Percentiles rank a stretch among this genome's conserved stretches.
Conservation (phyloP, 2,329 filamentous ascomycete genomes). For the Exophiala sideris region DNA sequence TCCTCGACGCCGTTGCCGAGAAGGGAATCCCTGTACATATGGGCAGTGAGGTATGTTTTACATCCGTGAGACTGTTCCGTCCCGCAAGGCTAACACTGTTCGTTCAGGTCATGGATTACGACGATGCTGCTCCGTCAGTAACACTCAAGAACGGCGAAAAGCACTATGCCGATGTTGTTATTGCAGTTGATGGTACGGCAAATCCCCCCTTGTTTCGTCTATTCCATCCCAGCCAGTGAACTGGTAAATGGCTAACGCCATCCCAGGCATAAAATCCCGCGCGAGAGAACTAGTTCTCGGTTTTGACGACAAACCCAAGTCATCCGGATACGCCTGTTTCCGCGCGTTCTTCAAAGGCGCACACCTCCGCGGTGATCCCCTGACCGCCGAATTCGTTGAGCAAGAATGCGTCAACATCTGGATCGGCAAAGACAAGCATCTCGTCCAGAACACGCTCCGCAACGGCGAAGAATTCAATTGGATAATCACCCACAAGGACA, state of each 20-base stretch:
- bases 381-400: slow-evolving; percentile 53
- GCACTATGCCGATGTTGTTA: slow-evolving; percentile 42
- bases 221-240: background rate
- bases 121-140: slow-evolving; percentile 15
- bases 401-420: slow-evolving; percentile 53
- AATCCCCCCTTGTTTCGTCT: background rate
- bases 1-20: slow-evolving; percentile 51
- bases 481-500: slow-evolving; percentile 55
- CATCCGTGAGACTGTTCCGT: background rate
- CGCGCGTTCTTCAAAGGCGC: slow-evolving; percentile 38
- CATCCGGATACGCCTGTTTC: slow-evolving; percentile 32
- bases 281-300: slow-evolving; percentile 49
- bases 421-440: slow-evolving; percentile 52
- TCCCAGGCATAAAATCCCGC: slow-evolving; percentile 49
- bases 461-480: slow-evolving; percentile 43
- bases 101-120: slow-evolving; percentile 20
- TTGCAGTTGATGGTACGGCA: slow-evolving; percentile 50
- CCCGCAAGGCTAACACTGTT: background rate
- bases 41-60: slow-evolving; percentile 35
- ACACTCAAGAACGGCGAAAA: slow-evolving; percentile 19
- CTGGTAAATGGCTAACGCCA: background rate
- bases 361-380: slow-evolving; percentile 48
- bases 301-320: slow-evolving; percentile 36
- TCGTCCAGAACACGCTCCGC: slow-evolving; percentile 52
- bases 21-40: slow-evolving; percentile 34